Conservation (phyloP, 352 stramenopile species). For the Phytophthora sp. region DNA sequence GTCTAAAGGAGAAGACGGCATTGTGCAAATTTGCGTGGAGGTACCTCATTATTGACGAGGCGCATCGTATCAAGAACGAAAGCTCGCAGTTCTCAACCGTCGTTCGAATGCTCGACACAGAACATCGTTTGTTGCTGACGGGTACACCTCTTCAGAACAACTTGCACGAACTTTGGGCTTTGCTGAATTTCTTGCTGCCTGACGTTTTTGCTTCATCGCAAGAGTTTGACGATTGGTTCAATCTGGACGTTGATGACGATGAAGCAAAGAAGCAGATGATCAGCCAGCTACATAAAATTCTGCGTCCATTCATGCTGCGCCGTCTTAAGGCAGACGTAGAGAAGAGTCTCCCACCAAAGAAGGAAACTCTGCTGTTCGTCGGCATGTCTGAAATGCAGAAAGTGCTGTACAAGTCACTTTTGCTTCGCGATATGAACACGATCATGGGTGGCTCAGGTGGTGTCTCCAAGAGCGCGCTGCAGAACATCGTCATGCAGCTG, state of each 20-base stretch:
- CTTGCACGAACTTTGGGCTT: constrained; percentile 93
- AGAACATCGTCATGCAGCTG: constrained; percentile 91
- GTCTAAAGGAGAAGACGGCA: constrained; percentile 88
- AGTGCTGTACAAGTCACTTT: constrained; percentile 95
- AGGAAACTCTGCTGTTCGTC: constrained; percentile 96
- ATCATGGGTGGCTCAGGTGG: constrained; percentile 70
- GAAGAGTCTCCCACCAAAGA: constrained; percentile 97
- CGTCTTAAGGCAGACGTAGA: constrained; percentile 99
- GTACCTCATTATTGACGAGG: constrained; percentile 89
- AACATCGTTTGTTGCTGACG: constrained; percentile 92
- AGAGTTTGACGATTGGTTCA: constrained; percentile 92
- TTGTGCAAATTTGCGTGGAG: constrained; percentile 92
- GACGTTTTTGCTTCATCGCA: constrained; percentile 92
- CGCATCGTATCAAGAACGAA: constrained; percentile 91
- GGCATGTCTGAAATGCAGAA: constrained; percentile 95
- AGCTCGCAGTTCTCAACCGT: constrained; percentile 88
- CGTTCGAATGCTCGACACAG: constrained; percentile 83
- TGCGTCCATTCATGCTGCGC: constrained; percentile 97
- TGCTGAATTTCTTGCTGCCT: constrained; percentile 95
- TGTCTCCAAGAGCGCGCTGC: constrained; percentile 79
- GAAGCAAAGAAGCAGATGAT: constrained; percentile 93
- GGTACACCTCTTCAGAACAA: constrained; percentile 96
- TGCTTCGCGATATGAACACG: constrained; percentile 96
- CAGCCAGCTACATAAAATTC: constrained; percentile 86
- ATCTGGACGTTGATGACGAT: constrained; percentile 86